Evolutionary conservation across 2,329 filamentous ascomycete genomes (phyloP).

Genomic region (Aspergillus ibericus): DNA sequence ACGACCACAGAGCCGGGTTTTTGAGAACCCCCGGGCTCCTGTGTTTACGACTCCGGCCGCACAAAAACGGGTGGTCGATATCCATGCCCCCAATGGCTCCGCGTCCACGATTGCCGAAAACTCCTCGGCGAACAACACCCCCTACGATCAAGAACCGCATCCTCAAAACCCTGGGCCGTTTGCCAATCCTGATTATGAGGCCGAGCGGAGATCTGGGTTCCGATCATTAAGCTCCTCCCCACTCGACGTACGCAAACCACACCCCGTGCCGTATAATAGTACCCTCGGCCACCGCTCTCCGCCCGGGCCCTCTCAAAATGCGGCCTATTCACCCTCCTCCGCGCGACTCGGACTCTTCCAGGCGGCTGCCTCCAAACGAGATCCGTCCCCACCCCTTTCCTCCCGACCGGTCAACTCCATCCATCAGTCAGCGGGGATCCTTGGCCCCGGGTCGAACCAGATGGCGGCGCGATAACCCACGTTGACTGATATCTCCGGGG

Average conservation of each 20-base stretch:
- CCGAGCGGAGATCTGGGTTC: slow-evolving; percentile 36
- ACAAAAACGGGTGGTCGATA: slow-evolving; percentile 46
- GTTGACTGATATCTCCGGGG: background rate
- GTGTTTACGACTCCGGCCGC: slow-evolving; percentile 45
- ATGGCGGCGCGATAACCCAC: slow-evolving; percentile 33
- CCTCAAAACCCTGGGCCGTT: slow-evolving; percentile 25
- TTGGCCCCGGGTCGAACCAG: slow-evolving; percentile 31
- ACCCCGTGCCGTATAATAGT: slow-evolving; percentile 25
- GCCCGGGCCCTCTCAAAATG: slow-evolving; percentile 24
- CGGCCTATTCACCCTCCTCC: slow-evolving; percentile 36
- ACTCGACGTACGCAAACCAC: slow-evolving; percentile 41
- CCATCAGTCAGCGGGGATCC: slow-evolving; percentile 33
- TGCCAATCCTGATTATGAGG: slow-evolving; percentile 35
- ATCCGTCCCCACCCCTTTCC: slow-evolving; percentile 32
- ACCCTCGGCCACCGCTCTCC: slow-evolving; percentile 30
- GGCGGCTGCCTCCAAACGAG: slow-evolving; percentile 28
- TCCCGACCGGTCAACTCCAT: slow-evolving; percentile 32
- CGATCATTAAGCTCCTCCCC: slow-evolving; percentile 42
- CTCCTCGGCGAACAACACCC: slow-evolving; percentile 47
- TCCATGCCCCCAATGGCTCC: slow-evolving; percentile 46
- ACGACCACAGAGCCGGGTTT: slow-evolving; percentile 32
- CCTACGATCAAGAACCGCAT: slow-evolving; percentile 38
- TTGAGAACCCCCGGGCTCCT: slow-evolving; percentile 36
- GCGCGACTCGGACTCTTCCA: slow-evolving; percentile 38
- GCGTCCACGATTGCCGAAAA: slow-evolving; percentile 50